Evolutionary conservation across 2,329 filamentous ascomycete species (phyloP).

Genomic region (Colletotrichum euphorbiae): DNA sequence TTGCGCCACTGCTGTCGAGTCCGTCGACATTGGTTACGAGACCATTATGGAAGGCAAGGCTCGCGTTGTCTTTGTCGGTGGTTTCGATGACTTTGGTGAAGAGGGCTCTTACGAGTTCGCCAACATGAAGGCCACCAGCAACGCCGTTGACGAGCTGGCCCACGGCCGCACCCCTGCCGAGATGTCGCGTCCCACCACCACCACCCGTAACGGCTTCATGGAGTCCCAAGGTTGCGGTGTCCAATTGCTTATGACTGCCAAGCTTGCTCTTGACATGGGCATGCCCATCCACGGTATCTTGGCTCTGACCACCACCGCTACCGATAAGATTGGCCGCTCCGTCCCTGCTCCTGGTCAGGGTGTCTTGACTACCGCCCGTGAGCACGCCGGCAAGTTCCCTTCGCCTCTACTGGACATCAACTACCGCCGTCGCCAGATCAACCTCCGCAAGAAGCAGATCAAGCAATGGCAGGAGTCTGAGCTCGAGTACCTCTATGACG

Average conservation of each 20-base stretch:
- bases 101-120: conserved; percentile 99
- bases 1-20: conserved; percentile 97
- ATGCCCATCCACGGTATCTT: conserved; percentile 97
- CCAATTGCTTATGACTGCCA: conserved; percentile 98
- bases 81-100: conserved; percentile 99
- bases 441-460: conserved; percentile 93
- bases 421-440: conserved; percentile 94
- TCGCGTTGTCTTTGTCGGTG: conserved; percentile 95
- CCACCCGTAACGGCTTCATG: conserved; percentile 98
- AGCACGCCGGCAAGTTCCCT: conserved; percentile 90
- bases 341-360: conserved; percentile 96
- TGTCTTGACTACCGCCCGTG: conserved; percentile 94
- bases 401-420: conserved; percentile 97
- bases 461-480: conserved; percentile 97
- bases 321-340: conserved; percentile 98
- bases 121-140: conserved; percentile 99
- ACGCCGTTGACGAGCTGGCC: conserved; percentile 94
- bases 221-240: conserved; percentile 99
- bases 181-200: conserved; percentile 98
- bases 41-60: conserved; percentile 99
- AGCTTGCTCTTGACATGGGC: conserved; percentile 97
- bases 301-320: conserved; percentile 93
- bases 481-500: conserved; percentile 90
- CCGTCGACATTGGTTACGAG: conserved; percentile 96
- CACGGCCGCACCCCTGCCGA: conserved; percentile 95